Base-by-base conservation (phyloP, 1,284 basidiomycete genomes). In the Mycosarcoma mackinlayi region DNA sequence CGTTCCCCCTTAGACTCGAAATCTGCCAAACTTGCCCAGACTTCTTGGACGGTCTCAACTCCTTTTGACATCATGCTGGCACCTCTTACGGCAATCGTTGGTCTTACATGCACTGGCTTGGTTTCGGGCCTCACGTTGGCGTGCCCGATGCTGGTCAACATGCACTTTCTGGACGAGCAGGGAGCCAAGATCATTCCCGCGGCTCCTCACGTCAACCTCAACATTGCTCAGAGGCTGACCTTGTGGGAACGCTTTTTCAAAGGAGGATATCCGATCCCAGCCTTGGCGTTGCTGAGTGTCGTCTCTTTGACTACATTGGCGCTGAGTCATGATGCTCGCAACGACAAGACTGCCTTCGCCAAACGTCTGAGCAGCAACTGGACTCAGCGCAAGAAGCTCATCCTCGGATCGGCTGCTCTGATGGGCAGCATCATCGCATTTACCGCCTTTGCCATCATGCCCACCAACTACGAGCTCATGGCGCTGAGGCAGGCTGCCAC, bases 231-330 rank as follows among this genome's bases (percentile, higher is more conserved):
- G 19, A 41, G 65, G 19, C 50, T 68, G n/a, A 62, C 65, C 11
- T 47, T 68, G 11, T 68, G 65, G 65, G 54, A 62, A 13, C 53
- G 65, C 28, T 50, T 50, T 8, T 68, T 49, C 34, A 58, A 53
- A 18, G 54, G 50, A 5, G 65, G 65, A 10, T 56, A 34, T 19
- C 46, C 49, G 37, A 21, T 62, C 7, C 65, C 65, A 11, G 46
- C 45, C 1, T 38, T 68, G 23, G 41, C 59, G 18, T 10, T 68
- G 21, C 21, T 62, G 37, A 41, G 46, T 23, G 54, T 47, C 13
- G 39, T 40, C 13, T 33, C 44, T 0, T 39, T 68, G 34, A 38
- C 52, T 5, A 46, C 55, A 0, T 54, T 54, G 19, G 55, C 62
- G 2, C 46, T 68, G 3, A 38, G 18, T n/a, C 13, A 14, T 21